phyloP scores from a whole-genome alignment of 2,329 filamentous ascomycete genomes.

The Onygena corvina region DNA sequence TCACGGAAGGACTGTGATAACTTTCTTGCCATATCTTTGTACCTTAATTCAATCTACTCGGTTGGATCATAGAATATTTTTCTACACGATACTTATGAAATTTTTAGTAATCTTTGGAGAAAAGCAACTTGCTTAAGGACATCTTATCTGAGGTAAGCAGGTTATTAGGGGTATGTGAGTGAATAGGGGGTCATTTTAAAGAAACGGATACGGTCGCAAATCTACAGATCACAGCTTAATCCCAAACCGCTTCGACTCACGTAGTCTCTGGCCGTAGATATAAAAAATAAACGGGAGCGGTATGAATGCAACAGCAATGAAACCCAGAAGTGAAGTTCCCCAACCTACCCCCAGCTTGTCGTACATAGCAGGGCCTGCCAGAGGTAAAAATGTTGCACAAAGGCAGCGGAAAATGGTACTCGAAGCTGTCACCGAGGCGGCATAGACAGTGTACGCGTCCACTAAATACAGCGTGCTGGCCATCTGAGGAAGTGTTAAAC shows the following conservation, averaged over 20 bases:
- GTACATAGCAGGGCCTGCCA: slow-evolving; percentile 40
- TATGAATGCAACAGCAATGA: slow-evolving; percentile 34
- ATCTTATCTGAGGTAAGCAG: too few species aligned
- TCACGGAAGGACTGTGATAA: too few species aligned
- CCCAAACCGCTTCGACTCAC: slow-evolving; percentile 25
- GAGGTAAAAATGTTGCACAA: slow-evolving; percentile 46
- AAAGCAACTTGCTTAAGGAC: too few species aligned
- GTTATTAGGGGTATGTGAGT: too few species aligned
- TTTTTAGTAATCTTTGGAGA: too few species aligned
- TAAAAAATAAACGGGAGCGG: slow-evolving; percentile 35
- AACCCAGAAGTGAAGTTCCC: slow-evolving; percentile 49
- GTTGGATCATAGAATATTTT: too few species aligned
- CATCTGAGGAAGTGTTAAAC: background rate
- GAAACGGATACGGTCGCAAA: background rate
- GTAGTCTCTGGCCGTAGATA: slow-evolving; percentile 28
- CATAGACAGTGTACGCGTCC: slow-evolving; percentile 35
- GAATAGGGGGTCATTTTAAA: too few species aligned
- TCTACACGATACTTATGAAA: too few species aligned
- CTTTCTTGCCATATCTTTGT: too few species aligned
- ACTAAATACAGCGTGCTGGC: slow-evolving; percentile 31
- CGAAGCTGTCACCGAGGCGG: slow-evolving; percentile 38
- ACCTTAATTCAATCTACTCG: too few species aligned
- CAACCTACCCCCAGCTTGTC: slow-evolving; percentile 50
- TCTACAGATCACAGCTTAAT: background rate
- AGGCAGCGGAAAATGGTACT: slow-evolving; percentile 41